These are phyloP conservation scores for Cucumis sativus DNA, from an alignment of 306 rosid species.

Conservation along the genomic window DNA sequence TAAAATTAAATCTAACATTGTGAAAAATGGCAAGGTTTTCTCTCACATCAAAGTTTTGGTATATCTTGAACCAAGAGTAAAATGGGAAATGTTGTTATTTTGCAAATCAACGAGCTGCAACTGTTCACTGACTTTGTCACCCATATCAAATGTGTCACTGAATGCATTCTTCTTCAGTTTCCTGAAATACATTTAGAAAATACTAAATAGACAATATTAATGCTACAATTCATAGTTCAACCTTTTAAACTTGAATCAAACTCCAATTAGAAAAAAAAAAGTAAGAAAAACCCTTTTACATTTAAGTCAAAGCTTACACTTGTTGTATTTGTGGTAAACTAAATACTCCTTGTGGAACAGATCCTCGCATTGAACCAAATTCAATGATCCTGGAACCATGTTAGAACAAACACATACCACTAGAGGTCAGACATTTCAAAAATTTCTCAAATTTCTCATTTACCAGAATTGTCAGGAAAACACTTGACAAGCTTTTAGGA, in stretches of 20 bases:
- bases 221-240: neutral
- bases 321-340: conserved; percentile 62
- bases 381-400: conserved; percentile 45
- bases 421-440: neutral
- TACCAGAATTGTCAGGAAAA: neutral
- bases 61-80: conserved; percentile 38
- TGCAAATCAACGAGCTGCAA: conserved; percentile 74
- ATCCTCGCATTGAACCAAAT: conserved; percentile 63
- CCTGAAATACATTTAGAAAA: conserved; percentile 25
- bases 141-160: conserved; percentile 53
- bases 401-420: neutral
- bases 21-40: neutral
- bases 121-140: conserved; percentile 43
- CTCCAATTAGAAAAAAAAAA: too few relatives aligned
- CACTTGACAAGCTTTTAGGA: neutral
- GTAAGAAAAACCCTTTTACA: neutral
- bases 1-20: neutral
- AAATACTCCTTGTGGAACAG: conserved; percentile 57
- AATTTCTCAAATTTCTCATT: neutral
- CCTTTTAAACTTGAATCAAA: neutral
- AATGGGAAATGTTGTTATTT: conserved; percentile 46
- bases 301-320: conserved; percentile 50
- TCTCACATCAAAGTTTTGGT: conserved; percentile 55
- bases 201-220: conserved; percentile 2
- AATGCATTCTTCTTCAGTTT: conserved; percentile 55